Evolutionary conservation across 2,329 filamentous ascomycete species (phyloP), one percentile per base, ranked within the genome.

Genomic region (Aureobasidium sp.): DNA sequence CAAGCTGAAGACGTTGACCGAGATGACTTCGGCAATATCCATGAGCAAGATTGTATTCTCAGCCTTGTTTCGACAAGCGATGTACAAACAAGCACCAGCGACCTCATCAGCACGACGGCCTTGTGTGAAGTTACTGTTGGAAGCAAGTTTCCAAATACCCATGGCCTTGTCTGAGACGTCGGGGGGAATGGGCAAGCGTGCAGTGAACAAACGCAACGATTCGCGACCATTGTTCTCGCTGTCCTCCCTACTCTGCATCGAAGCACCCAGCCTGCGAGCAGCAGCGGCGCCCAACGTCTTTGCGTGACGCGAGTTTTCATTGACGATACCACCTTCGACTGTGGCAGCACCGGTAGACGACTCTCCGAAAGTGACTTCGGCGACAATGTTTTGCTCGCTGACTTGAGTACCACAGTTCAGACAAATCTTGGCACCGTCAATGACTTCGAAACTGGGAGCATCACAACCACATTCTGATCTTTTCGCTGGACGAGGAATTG

Each of bases 341-440:
- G 95, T 84, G 58, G 93, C 92, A 53, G 90, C 91, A 69, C 94
- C 94, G 37, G 85, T 86, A 0, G 90, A 85, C 31, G 85, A 88
- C 77, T 99, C 93, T 66, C 91, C 91, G 70, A 97, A 99, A 24
- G 87, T 87, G 65, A 97, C 85, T 73, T 99, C 94, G 53, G 91
- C 85, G 63, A 97, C 92, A 65, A 97, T 96, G 70, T 95, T 91
- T 71, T 85, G 87, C 71, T 95, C 89, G 68, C 89, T 87, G 61
- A 93, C 84, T 67, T 96, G 85, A 64, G 85, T 87, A 81, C 91
- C 93, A 74, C 94, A 97, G 50, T 85, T 88, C 64, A 86, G 84
- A 76, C 94, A 97, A 67, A 90, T 80, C 65, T 78, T 76, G 64
- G 78, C 66, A 60, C 73, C 74, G 54, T 76, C 72, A 19, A 69